A percentile compares a stretch with the other conserved stretches of the same genome.
phyloP scores from a whole-genome alignment of 192 early-diverging fungal genomes.

The Coemansia sp. region DNA sequence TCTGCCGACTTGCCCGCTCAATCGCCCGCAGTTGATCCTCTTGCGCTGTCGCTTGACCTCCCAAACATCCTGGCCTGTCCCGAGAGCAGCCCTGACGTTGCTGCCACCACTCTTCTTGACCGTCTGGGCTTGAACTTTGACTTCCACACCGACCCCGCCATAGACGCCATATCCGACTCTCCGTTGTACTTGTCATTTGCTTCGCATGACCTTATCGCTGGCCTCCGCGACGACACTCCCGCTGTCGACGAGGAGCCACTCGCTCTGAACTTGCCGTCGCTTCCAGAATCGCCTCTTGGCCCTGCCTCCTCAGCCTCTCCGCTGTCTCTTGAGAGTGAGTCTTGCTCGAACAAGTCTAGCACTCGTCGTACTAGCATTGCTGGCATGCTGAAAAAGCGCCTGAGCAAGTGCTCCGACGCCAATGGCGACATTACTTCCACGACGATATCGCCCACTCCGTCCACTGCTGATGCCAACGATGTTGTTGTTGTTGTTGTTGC shows the following conservation, averaged over 20 bases:
- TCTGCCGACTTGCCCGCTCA: not conserved
- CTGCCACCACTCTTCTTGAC: slow-evolving; percentile 8
- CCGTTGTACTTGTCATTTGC: slow-evolving; percentile 22
- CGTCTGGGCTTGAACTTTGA: slow-evolving; percentile 34
- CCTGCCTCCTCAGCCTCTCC: not conserved
- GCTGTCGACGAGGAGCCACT: not conserved
- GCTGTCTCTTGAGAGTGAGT: not conserved
- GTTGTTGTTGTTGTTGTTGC: not conserved
- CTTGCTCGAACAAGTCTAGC: slow-evolving; percentile 15
- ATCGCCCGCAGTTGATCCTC: not conserved
- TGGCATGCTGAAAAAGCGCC: slow-evolving; percentile 31
- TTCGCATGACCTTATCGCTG: not conserved
- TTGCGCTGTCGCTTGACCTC: not conserved
- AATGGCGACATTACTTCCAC: not conserved
- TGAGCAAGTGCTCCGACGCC: slow-evolving; percentile 23
- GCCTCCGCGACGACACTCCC: not conserved
- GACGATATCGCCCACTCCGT: not conserved
- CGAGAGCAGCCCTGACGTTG: not conserved
- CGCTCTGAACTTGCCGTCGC: not conserved
- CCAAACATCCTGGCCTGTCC: not conserved
- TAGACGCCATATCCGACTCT: slow-evolving; percentile 32
- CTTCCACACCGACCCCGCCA: slow-evolving; percentile 38
- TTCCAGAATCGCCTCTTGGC: not conserved
- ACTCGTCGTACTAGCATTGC: slow-evolving; percentile 42
- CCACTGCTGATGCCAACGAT: not conserved